Conservation (phyloP, 2,329 filamentous ascomycete species). For the Mycosphaerella arachidis region DNA sequence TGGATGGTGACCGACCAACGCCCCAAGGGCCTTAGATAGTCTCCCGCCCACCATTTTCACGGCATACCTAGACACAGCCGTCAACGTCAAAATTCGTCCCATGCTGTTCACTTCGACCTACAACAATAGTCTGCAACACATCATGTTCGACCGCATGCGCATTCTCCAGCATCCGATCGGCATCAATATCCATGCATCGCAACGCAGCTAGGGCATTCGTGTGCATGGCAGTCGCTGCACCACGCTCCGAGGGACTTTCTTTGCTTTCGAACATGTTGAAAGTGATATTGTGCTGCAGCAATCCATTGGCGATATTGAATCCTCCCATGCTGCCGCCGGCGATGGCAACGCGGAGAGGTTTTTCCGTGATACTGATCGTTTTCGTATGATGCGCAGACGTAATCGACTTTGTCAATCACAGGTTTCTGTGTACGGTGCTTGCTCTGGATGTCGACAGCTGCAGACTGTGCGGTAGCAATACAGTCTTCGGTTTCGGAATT, state of each 20-base stretch:
- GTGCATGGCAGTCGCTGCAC: neutral
- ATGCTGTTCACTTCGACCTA: too few relatives aligned
- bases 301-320: neutral
- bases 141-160: neutral
- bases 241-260: neutral
- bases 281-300: neutral
- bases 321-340: neutral
- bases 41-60: too few relatives aligned
- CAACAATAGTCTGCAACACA: neutral
- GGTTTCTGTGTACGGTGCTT: too few relatives aligned
- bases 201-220: neutral
- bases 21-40: too few relatives aligned
- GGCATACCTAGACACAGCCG: too few relatives aligned
- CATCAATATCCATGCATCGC: neutral
- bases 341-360: neutral
- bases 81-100: too few relatives aligned
- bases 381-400: too few relatives aligned
- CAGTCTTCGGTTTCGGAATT: too few relatives aligned
- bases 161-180: neutral
- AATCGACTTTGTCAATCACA: too few relatives aligned
- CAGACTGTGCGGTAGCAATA: too few relatives aligned
- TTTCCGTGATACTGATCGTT: neutral
- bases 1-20: too few relatives aligned
- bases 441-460: too few relatives aligned
- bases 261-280: conserved; percentile 1